Conservation (phyloP, 1,284 basidiomycete genomes). For the Volvariella volvacea region DNA sequence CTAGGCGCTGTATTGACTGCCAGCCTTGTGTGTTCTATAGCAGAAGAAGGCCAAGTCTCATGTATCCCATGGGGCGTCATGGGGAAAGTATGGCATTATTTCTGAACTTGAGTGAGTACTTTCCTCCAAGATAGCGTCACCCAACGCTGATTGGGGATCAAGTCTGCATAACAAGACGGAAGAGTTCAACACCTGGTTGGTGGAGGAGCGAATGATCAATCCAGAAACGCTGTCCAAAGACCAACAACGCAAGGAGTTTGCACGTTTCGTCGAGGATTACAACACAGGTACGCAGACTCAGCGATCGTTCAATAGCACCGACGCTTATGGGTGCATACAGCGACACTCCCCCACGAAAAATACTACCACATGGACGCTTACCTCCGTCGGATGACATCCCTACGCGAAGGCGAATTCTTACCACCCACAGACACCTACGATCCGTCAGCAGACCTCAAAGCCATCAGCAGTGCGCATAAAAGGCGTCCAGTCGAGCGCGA, state of each 20-base stretch:
- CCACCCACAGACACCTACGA: constrained; percentile 71
- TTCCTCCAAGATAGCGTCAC: no score
- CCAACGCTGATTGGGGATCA: no score
- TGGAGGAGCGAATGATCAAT: constrained; percentile 85
- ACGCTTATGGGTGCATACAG: no score
- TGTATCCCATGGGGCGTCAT: constrained; percentile 37
- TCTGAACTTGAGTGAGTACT: constrained; percentile 70
- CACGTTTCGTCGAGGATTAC: constrained; percentile 75
- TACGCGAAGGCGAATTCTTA: constrained; percentile 74
- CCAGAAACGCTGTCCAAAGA: constrained; percentile 82
- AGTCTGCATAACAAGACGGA: constrained; percentile 75
- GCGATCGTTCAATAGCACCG: neutral
- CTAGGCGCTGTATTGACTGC: neutral
- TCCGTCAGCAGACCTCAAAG: constrained; percentile 72
- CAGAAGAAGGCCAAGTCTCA: constrained; percentile 46
- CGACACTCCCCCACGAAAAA: constrained; percentile 86
- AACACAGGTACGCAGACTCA: constrained; percentile 65
- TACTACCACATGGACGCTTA: constrained; percentile 84
- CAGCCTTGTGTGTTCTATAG: constrained; percentile 11
- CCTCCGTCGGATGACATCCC: constrained; percentile 72
- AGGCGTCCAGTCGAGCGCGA: constrained; percentile 56
- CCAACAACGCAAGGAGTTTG: constrained; percentile 79
- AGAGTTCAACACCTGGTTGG: constrained; percentile 86
- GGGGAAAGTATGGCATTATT: constrained; percentile 87
- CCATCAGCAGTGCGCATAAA: constrained; percentile 62